Conservation (phyloP, 2,329 filamentous ascomycete genomes). For the Botrytis sinoallii region DNA sequence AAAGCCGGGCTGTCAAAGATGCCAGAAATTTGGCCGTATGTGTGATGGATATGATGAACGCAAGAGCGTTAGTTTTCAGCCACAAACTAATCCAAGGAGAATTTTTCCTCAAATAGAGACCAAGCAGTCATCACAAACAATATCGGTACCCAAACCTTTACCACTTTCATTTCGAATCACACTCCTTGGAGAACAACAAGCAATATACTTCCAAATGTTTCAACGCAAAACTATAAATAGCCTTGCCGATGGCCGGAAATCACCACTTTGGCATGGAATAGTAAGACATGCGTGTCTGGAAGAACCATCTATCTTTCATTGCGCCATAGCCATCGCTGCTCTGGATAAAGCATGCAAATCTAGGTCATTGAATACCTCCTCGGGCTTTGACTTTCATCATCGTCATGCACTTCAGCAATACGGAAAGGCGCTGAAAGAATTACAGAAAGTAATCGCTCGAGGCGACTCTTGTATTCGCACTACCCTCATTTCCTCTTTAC, state of each 20-base stretch:
- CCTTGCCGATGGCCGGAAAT: not conserved
- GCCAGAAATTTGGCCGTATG: not conserved
- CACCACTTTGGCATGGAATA: conserved; percentile 22
- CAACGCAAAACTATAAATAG: not conserved
- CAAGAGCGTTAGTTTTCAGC: not conserved
- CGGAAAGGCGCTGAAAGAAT: not conserved
- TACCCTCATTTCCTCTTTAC: not conserved
- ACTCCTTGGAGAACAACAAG: conserved; percentile 17
- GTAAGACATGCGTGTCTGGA: conserved; percentile 18
- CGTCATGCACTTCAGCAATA: not conserved
- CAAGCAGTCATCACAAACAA: conserved; percentile 20
- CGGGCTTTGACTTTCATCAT: conserved; percentile 2
- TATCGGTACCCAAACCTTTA: conserved; percentile 20
- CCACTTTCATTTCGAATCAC: conserved; percentile 16
- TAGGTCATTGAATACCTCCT: not conserved
- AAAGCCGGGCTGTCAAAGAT: not conserved
- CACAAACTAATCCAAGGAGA: not conserved
- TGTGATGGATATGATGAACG: not conserved
- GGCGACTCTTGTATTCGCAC: not conserved
- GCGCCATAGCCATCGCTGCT: conserved; percentile 21
- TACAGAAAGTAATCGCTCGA: not conserved
- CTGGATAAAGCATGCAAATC: conserved; percentile 12
- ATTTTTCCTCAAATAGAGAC: not conserved
- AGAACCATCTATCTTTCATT: conserved; percentile 23
- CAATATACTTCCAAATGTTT: not conserved